phyloP scores from a whole-genome alignment of 2,329 filamentous ascomycete genomes.

The Diplodia sapinea region DNA sequence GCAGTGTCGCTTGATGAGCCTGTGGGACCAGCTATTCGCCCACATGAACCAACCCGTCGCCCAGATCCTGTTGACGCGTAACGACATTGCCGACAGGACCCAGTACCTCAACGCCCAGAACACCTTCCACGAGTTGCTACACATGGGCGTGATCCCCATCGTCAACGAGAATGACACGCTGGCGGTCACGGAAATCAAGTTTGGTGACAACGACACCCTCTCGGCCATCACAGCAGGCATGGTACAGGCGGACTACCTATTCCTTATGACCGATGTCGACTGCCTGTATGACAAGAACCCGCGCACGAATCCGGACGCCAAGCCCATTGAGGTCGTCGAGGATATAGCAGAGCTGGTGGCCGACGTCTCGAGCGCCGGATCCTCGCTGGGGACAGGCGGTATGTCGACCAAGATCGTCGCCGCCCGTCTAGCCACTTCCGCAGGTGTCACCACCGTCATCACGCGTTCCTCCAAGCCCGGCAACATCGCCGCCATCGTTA shows the following conservation, averaged over 20 bases:
- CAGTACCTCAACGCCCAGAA: constrained; percentile 98
- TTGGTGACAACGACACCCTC: constrained; percentile 97
- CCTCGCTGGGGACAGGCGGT: constrained; percentile 86
- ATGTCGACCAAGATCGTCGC: constrained; percentile 99
- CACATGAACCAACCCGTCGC: constrained; percentile 90
- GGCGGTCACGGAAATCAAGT: constrained; percentile 98
- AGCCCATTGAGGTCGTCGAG: constrained; percentile 88
- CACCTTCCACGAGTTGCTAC: constrained; percentile 85
- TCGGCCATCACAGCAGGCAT: constrained; percentile 96
- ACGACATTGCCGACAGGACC: constrained; percentile 94
- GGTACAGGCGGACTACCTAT: constrained; percentile 95
- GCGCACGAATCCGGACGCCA: constrained; percentile 79
- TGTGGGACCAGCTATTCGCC: constrained; percentile 92
- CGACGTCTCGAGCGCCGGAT: constrained; percentile 90
- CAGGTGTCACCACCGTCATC: constrained; percentile 94
- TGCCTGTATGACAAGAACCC: constrained; percentile 98
- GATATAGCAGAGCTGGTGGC: constrained; percentile 83
- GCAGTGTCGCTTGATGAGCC: constrained; percentile 90
- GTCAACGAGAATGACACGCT: constrained; percentile 99
- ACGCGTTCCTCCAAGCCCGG: constrained; percentile 91
- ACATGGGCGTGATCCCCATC: constrained; percentile 96
- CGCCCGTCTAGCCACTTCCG: constrained; percentile 87
- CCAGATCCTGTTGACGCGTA: constrained; percentile 91
- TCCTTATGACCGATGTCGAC: constrained; percentile 98
- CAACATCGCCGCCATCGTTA: constrained; percentile 87